These are phyloP conservation scores for Colletotrichum costaricense DNA, from an alignment of 2,329 filamentous ascomycete genomes.

Conservation along the genomic window DNA sequence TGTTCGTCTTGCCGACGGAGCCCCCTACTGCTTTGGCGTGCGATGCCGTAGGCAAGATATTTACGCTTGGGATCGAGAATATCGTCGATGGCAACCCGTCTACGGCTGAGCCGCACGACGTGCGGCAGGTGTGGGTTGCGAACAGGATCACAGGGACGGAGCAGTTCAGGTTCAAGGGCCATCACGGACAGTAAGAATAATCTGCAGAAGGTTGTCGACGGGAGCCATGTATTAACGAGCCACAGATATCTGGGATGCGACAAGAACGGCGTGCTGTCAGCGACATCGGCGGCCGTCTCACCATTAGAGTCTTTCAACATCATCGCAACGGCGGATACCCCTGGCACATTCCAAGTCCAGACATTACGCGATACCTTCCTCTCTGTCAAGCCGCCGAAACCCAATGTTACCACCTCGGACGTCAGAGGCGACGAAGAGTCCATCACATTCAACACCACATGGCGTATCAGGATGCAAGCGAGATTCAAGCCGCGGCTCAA, in stretches of 20 bases:
- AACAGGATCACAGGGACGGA: constrained; percentile 86
- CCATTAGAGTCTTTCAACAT: constrained; percentile 83
- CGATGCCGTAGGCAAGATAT: constrained; percentile 89
- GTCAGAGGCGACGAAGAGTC: constrained; percentile 80
- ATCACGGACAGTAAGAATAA: constrained; percentile 78
- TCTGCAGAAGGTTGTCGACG: fast-evolving
- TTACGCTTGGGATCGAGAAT: constrained; percentile 85
- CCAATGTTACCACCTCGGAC: constrained; percentile 65
- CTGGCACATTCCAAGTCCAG: constrained; percentile 80
- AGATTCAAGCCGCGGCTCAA: constrained; percentile 88
- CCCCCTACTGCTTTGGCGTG: constrained; percentile 82
- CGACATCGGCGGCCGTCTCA: constrained; percentile 83
- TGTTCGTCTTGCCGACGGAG: constrained; percentile 84
- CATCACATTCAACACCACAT: constrained; percentile 75
- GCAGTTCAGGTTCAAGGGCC: constrained; percentile 85
- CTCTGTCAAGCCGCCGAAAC: constrained; percentile 65
- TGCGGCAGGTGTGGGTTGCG: constrained; percentile 94
- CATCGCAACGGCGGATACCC: constrained; percentile 72
- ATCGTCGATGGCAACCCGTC: constrained; percentile 83
- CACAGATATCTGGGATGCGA: constrained; percentile 85
- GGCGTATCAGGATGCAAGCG: constrained; percentile 93
- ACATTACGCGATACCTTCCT: constrained; percentile 79
- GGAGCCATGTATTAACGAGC: neutral
- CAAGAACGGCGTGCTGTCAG: constrained; percentile 81
- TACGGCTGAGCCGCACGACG: constrained; percentile 95